Evolutionary conservation across 108 stramenopile genomes (phyloP), one percentile per base, ranked within the genome.

Genomic region (Fistulifera solaris): DNA sequence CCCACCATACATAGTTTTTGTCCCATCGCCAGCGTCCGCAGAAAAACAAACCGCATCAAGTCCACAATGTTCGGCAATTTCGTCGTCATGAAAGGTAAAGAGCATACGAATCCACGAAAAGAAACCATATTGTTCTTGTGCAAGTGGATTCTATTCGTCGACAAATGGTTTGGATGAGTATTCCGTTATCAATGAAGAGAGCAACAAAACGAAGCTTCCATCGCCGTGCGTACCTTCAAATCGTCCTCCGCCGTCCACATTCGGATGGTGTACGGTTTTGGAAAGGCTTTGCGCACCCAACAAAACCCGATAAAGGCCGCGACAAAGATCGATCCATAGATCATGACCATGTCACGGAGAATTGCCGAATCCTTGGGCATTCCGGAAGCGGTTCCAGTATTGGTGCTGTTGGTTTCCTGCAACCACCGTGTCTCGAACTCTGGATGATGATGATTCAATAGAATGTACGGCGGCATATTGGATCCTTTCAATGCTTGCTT

Each of bases 31-130:
- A 76, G 48, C 22, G 64, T 15, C 15, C 74, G 50, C 26, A 76
- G 19, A 24, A 72, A n/a, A 73, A 25, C 74, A 73, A 16, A 75
- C 23, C 10, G 75, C 74, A 54, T 80, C 75, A 58, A 80, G 56
- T 13, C 72, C 74, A 47, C 71, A 67, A 1, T 65, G 48, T 17
- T 77, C 62, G 16, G 64, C 38, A 16, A 80, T 54, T 31, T 80
- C 80, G 1, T 75, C 52, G 18, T 86, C 78, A 15, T 51, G 56
- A 17, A 86, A 52, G 0, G 23, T 28, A 46, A 59, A 80, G 0
- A 81, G 48, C 43, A 74, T 74, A 69, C 76, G 80, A 13, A 81
- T 62, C 84, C 84, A 86, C 21, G 56, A 49, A 23, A 81, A 21
- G 48, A 56, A 59, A 5, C 84, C 72, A 38, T 53, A 69, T 14